A percentile compares a stretch with the other conserved stretches of the same genome.
Evolutionary conservation across 805 yeast genomes (phyloP).

Genomic region (Barnettozyma siamensis): DNA sequence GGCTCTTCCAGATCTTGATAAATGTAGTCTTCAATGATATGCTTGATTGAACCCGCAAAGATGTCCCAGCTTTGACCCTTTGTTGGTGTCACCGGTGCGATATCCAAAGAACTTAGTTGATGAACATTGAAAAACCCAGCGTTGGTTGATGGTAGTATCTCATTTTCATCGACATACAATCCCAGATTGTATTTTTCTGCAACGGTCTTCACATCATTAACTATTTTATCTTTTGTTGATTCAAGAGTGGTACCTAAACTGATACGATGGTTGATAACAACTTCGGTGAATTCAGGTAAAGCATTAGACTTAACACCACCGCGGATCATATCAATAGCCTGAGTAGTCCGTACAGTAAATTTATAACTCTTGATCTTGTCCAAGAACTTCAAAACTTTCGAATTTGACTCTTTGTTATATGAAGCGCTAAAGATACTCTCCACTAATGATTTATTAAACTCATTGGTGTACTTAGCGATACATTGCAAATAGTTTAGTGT

Average conservation of each 20-base stretch:
- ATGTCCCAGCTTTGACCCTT: slow-evolving; percentile 43
- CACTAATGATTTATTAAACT: slow-evolving; percentile 22
- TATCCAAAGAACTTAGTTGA: slow-evolving; percentile 30
- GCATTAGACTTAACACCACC: slow-evolving; percentile 10
- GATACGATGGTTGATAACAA: slow-evolving; percentile 45
- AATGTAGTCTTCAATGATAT: slow-evolving; percentile 49
- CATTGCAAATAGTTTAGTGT: slow-evolving; percentile 51
- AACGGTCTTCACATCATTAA: slow-evolving; percentile 27
- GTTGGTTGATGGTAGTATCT: slow-evolving; percentile 13
- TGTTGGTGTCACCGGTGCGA: slow-evolving; percentile 50
- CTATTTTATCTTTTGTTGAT: slow-evolving; percentile 26
- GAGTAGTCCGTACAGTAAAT: slow-evolving; percentile 24
- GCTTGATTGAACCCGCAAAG: slow-evolving; percentile 58
- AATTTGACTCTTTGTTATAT: slow-evolving; percentile 30
- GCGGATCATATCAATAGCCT: slow-evolving; percentile 43
- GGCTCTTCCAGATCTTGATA: slow-evolving; percentile 8
- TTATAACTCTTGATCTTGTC: slow-evolving; percentile 40
- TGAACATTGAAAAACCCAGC: slow-evolving; percentile 37
- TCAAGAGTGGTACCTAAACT: slow-evolving; percentile 38
- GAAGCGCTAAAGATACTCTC: slow-evolving; percentile 30
- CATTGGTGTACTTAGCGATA: slow-evolving; percentile 42
- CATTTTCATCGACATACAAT: slow-evolving; percentile 31
- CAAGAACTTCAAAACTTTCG: slow-evolving; percentile 29
- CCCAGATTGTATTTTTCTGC: slow-evolving; percentile 37
- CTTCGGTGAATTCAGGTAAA: slow-evolving; percentile 50